Base-by-base conservation (phyloP, 495 filamentous ascomycete genomes). In the Xylaria scruposa region DNA sequence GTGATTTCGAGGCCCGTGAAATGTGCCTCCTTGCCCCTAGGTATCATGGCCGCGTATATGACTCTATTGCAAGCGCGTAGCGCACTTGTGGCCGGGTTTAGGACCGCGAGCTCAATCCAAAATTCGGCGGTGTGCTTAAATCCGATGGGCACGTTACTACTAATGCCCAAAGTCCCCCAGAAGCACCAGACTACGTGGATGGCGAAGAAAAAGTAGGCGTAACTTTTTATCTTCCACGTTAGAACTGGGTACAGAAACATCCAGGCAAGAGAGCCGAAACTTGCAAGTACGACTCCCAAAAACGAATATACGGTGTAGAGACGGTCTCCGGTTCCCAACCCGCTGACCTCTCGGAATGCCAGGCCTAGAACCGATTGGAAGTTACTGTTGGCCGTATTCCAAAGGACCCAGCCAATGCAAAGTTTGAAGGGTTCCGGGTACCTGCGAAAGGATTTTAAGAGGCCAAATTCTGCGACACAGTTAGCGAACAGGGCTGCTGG, bases 351-450 rank as follows among this genome's bases (percentile, higher is more conserved):
- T 24, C 71, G 73, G 49, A 77, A 77, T 4, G 74, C 74, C 15
- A 71, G 29, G 51, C 44, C 40, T 12, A 77, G 63, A 1, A 77
- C 54, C 21, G 53, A 66, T n/a, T 73, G 56, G 47, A 71, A 73
- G 47, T 77, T 77, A 33, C 54, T 70, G 42, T 63, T 75, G 31
- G 70, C 65, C 51, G 73, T 77, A 44, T 77, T 76, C 75, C 75
- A 77, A 29, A 77, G 73, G 59, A 77, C 65, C 75, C 75, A 77
- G 53, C 74, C 75, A 53, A 77, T 75, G 74, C 75, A 77, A 26
- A 77, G 73, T 53, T 77, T 77, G 53, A 77, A 77, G 26, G 75
- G 70, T 21, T 77, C 74, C 1, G 75, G 70, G 47, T 77, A 77
- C 12, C 70, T 65, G 7, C 36, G 61, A 15, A 68, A 60, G 19